A percentile compares a stretch with the other conserved stretches of the same genome.
Conservation (phyloP, 768 basidiomycete genomes). For the Postia placenta region DNA sequence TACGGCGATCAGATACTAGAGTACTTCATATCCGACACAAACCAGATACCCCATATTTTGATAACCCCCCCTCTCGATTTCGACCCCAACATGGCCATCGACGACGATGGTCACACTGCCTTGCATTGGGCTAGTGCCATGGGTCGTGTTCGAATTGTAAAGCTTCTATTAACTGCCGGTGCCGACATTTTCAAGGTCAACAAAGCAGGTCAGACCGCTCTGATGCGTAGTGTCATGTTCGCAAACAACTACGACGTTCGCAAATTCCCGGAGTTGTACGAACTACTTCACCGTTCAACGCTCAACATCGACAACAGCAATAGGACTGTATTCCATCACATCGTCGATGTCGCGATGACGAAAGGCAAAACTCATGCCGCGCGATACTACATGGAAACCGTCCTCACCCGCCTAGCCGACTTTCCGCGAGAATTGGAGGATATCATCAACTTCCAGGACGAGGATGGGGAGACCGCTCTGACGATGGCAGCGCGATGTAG, state of each 20-base stretch:
- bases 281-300: constrained; percentile 94
- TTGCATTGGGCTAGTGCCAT: constrained; percentile 99
- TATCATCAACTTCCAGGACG: constrained; percentile 98
- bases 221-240: constrained; percentile 99
- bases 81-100: constrained; percentile 93
- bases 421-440: constrained; percentile 96
- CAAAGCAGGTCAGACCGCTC: constrained; percentile 90
- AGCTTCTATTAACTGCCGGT: constrained; percentile 86
- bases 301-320: constrained; percentile 98
- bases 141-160: constrained; percentile 95
- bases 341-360: constrained; percentile 94
- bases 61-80: constrained; percentile 86
- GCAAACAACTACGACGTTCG: constrained; percentile 99
- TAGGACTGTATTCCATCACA: constrained; percentile 96
- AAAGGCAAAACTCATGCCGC: constrained; percentile 98
- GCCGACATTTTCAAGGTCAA: constrained; percentile 98
- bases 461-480: constrained; percentile 96
- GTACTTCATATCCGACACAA: constrained; percentile 97
- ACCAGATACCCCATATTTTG: constrained; percentile 82
- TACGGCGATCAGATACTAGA: constrained; percentile 96
- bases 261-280: constrained; percentile 97
- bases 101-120: constrained; percentile 96
- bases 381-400: constrained; percentile 97
- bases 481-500: constrained; percentile 95
- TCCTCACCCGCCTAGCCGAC: constrained; percentile 79